These are phyloP conservation scores for Pseudonectria foliicola DNA, from an alignment of 2,329 filamentous ascomycete genomes.

Conservation along the genomic window DNA sequence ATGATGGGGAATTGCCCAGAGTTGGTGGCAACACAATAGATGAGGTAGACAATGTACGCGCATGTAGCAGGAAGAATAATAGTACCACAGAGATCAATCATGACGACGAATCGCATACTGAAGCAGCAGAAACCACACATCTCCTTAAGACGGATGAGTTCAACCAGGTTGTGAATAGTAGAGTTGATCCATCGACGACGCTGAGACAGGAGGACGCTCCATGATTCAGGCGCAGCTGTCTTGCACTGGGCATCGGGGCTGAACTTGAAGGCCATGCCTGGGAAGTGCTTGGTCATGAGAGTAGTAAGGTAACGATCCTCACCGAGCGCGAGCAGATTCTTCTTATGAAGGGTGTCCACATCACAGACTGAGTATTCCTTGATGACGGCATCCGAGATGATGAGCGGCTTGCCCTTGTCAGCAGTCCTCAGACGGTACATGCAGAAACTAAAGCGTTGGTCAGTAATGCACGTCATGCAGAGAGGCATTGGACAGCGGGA, in stretches of 20 bases:
- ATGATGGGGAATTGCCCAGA: slow-evolving; percentile 75
- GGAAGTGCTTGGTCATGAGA: slow-evolving; percentile 97
- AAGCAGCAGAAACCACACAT: slow-evolving; percentile 99
- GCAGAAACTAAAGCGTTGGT: slow-evolving; percentile 65
- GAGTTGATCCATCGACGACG: slow-evolving; percentile 99
- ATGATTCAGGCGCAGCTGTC: slow-evolving; percentile 89
- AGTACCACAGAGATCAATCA: slow-evolving; percentile 89
- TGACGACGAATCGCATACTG: slow-evolving; percentile 93
- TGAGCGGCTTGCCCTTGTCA: slow-evolving; percentile 88
- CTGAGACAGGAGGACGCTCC: slow-evolving; percentile 92
- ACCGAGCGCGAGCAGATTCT: slow-evolving; percentile 88
- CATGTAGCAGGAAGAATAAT: slow-evolving; percentile 86
- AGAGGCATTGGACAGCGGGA: background rate
- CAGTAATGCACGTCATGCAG: slow-evolving; percentile 23
- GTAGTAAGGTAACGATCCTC: slow-evolving; percentile 97
- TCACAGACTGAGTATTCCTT: slow-evolving; percentile 81
- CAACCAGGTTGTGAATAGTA: slow-evolving; percentile 90
- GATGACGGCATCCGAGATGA: slow-evolving; percentile 85
- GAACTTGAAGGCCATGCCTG: slow-evolving; percentile 93
- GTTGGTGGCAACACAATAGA: slow-evolving; percentile 66
- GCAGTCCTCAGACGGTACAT: slow-evolving; percentile 96
- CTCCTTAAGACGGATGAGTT: slow-evolving; percentile 83
- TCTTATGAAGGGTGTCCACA: slow-evolving; percentile 93
- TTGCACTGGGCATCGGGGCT: slow-evolving; percentile 86
- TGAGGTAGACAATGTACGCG: slow-evolving; percentile 78